Conservation (phyloP, 164 flowering plant genomes). For the Aristolochia contorta region DNA sequence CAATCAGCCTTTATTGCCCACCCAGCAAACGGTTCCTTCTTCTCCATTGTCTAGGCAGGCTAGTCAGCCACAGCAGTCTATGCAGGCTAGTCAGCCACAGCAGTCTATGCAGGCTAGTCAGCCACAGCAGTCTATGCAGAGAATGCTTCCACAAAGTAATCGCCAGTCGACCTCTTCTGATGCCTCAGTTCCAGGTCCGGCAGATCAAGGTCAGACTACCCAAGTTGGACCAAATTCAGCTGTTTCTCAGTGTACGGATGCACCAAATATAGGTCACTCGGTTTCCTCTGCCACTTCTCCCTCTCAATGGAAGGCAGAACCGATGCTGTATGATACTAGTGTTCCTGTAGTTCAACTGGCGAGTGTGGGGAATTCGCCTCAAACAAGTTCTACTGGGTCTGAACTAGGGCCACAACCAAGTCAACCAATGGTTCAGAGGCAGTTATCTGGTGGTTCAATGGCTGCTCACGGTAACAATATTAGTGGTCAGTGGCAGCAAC, state of each 20-base stretch:
- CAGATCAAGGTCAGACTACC: conserved; percentile 28
- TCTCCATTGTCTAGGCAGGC: conserved; percentile 22
- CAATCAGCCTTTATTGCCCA: conserved; percentile 16
- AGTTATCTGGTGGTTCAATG: conserved; percentile 32
- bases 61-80: conserved; percentile 27
- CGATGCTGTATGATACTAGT: conserved; percentile 27
- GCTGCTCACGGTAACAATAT: conserved; percentile 26
- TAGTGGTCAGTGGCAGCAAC: conserved; percentile 33
- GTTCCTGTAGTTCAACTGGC: conserved; percentile 25
- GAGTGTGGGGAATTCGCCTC: conserved; percentile 22
- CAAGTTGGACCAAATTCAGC: conserved; percentile 16
- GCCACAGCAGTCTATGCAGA: conserved; percentile 28
- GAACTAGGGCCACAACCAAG: conserved; percentile 25
- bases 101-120: conserved; percentile 28
- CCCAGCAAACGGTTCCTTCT: conserved; percentile 29
- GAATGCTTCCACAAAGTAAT: conserved; percentile 34
- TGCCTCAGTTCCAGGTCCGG: conserved; percentile 25
- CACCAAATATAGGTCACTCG: conserved; percentile 23
- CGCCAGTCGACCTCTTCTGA: conserved; percentile 30
- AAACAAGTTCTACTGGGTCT: conserved; percentile 13
- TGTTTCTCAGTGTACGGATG: conserved; percentile 26
- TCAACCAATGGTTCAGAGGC: conserved; percentile 37
- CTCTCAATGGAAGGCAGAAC: conserved; percentile 41
- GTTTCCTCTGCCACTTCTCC: conserved; percentile 20
- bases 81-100: conserved; percentile 37